Evolutionary conservation across 2,329 filamentous ascomycete genomes (phyloP).

Genomic region (Emergomyces orientalis): DNA sequence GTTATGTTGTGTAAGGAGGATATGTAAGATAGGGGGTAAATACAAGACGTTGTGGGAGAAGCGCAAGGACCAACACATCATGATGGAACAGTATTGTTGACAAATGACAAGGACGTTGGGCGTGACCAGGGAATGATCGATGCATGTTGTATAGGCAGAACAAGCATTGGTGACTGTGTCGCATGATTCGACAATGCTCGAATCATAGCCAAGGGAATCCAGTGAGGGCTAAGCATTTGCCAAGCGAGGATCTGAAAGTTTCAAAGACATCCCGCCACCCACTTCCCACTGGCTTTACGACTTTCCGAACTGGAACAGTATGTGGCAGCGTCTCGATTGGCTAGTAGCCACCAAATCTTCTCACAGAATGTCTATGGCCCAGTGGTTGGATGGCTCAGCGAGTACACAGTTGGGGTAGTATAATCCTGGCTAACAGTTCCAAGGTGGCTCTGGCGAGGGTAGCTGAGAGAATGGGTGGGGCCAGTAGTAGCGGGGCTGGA

Average conservation of each 20-base stretch:
- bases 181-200: conserved; percentile 5
- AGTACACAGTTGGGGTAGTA: conserved; percentile 23
- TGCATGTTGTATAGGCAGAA: not conserved
- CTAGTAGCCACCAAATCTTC: not conserved
- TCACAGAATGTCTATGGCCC: conserved; percentile 15
- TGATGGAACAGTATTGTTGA: not conserved
- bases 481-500: conserved; percentile 22
- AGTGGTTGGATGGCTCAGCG: conserved; percentile 23
- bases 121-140: not conserved
- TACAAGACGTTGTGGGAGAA: not conserved
- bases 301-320: not conserved
- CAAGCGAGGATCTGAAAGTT: not conserved
- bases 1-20: conserved; percentile 5
- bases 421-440: conserved; percentile 4
- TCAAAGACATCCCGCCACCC: not conserved
- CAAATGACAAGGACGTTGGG: not conserved
- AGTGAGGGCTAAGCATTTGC: not conserved
- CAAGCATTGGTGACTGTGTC: conserved; percentile 6
- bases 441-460: conserved; percentile 18
- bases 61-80: not conserved
- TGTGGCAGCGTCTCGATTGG: not conserved
- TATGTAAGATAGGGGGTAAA: not conserved
- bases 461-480: conserved; percentile 24
- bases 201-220: conserved; percentile 4
- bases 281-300: not conserved